These are phyloP conservation scores for Helenozyma baotianmanensis DNA, from an alignment of 805 yeast genomes.

Conservation along the genomic window DNA sequence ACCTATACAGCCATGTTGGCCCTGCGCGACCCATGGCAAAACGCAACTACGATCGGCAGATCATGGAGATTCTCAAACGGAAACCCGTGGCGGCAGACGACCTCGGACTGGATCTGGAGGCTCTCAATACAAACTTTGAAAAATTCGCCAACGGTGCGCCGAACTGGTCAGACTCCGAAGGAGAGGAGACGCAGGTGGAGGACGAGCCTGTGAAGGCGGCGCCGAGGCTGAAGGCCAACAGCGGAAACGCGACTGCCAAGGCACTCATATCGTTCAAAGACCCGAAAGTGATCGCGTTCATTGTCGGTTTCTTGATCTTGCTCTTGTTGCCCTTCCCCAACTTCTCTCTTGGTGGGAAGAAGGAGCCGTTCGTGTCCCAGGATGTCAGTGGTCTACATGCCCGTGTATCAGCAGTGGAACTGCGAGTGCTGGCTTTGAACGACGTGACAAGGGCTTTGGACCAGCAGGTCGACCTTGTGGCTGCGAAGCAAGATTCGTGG, in stretches of 20 bases:
- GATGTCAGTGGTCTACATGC: slow-evolving; percentile 5
- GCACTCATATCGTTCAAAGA: too few species aligned
- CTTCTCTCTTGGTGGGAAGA: not conserved
- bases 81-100: slow-evolving; percentile 3
- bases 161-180: slow-evolving; percentile 4
- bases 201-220: slow-evolving; percentile 3
- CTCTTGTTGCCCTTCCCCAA: not conserved
- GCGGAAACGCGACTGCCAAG: not conserved
- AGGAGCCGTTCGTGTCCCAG: not conserved
- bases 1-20: slow-evolving; percentile 32
- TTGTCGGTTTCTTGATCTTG: slow-evolving; percentile 1
- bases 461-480: slow-evolving; percentile 16
- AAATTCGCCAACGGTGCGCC: slow-evolving; percentile 13
- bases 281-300: slow-evolving; percentile 2
- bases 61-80: slow-evolving; percentile 7
- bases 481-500: slow-evolving; percentile 14
- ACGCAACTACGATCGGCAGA: slow-evolving; percentile 10
- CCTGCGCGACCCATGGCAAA: slow-evolving; percentile 31
- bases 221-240: not conserved
- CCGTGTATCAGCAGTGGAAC: slow-evolving; percentile 9
- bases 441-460: slow-evolving; percentile 15
- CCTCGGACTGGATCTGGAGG: slow-evolving; percentile 2
- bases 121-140: slow-evolving; percentile 16
- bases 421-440: slow-evolving; percentile 10
- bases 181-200: slow-evolving; percentile 9